These are phyloP conservation scores for Talaromyces funiculosus DNA, from an alignment of 2,329 filamentous ascomycete genomes.

Conservation along the genomic window DNA sequence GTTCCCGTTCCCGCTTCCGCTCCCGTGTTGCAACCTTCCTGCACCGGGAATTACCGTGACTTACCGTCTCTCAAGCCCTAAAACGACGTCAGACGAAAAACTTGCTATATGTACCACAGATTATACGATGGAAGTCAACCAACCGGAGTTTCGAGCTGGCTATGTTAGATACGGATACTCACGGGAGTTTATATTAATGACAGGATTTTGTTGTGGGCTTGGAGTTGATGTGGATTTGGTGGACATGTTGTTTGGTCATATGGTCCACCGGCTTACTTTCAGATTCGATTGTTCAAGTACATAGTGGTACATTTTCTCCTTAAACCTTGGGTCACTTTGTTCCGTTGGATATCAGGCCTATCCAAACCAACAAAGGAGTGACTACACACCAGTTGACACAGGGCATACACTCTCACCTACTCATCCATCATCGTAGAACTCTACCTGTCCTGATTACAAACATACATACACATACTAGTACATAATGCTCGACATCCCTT, in stretches of 20 bases:
- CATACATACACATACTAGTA: background rate
- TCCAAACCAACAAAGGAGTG: background rate
- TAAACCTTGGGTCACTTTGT: background rate
- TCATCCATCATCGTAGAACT: background rate
- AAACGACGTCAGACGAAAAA: background rate
- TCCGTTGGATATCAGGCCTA: background rate
- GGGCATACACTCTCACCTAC: background rate
- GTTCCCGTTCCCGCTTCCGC: constrained; percentile 15
- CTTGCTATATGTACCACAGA: background rate
- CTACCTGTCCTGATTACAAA: background rate
- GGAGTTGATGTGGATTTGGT: background rate
- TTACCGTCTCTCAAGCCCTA: constrained; percentile 1
- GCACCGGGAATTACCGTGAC: background rate
- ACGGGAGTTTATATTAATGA: background rate
- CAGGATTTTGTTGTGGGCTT: background rate
- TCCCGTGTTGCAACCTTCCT: background rate
- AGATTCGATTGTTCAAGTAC: background rate
- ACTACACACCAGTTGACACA: background rate
- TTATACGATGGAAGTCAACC: background rate
- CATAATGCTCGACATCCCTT: constrained; percentile 19
- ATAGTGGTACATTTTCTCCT: background rate
- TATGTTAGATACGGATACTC: background rate
- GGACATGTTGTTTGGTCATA: background rate
- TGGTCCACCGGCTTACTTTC: background rate
- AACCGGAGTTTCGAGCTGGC: background rate